These are phyloP conservation scores for Plasmodium chabaudi DNA, from an alignment of 169 alveolate genomes.

Conservation along the genomic window DNA sequence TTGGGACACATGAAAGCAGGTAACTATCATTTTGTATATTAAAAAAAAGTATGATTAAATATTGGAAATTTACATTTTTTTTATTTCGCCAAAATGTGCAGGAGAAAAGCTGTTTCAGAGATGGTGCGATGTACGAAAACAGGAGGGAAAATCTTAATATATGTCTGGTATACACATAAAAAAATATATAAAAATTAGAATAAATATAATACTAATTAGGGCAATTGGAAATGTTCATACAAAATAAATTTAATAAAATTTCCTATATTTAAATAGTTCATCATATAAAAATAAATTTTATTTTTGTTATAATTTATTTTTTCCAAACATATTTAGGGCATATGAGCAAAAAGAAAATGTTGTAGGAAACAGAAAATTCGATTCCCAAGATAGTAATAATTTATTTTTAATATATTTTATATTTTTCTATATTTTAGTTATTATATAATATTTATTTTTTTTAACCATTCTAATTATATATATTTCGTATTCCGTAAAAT, in stretches of 20 bases:
- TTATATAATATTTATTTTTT: neutral
- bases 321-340: slow-evolving; percentile 82
- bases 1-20: slow-evolving; percentile 91
- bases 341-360: slow-evolving; percentile 80
- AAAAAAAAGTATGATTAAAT: neutral
- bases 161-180: slow-evolving; percentile 90
- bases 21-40: too few relatives aligned
- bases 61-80: neutral
- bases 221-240: neutral
- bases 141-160: slow-evolving; percentile 89
- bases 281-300: neutral
- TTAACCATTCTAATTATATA: neutral
- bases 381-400: slow-evolving; percentile 88
- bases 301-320: neutral
- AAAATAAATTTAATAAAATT: too few relatives aligned
- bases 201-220: neutral
- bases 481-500: neutral
- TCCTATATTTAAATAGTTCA: neutral
- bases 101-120: slow-evolving; percentile 79
- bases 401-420: neutral
- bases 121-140: slow-evolving; percentile 88
- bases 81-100: neutral
- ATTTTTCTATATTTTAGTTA: neutral
- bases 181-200: neutral
- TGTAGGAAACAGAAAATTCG: slow-evolving; percentile 89